Evolutionary conservation across 2,329 filamentous ascomycete species (phyloP).

Genomic region (Colletotrichum sidae): DNA sequence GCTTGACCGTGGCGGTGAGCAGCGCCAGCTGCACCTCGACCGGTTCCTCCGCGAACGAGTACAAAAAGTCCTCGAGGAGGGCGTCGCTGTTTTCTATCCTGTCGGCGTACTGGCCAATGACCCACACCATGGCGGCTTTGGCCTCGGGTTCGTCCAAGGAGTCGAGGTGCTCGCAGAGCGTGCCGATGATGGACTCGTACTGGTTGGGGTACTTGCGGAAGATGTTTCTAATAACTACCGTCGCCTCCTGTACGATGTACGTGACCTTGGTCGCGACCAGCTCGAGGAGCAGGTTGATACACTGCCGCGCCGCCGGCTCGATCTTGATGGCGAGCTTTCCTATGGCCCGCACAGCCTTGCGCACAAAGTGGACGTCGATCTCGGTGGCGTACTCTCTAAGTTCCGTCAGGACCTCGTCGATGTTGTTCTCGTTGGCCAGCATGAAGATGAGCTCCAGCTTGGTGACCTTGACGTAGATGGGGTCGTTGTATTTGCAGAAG

Average conservation of each 20-base stretch:
- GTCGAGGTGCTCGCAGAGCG: slow-evolving; percentile 94
- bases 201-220: slow-evolving; percentile 99
- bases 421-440: slow-evolving; percentile 95
- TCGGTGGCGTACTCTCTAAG: slow-evolving; percentile 97
- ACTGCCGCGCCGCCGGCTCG: slow-evolving; percentile 88
- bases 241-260: slow-evolving; percentile 98
- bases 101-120: slow-evolving; percentile 97
- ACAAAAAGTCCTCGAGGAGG: slow-evolving; percentile 93
- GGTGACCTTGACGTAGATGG: slow-evolving; percentile 99
- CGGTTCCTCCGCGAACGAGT: slow-evolving; percentile 92
- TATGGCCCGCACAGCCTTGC: slow-evolving; percentile 96
- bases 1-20: slow-evolving; percentile 94
- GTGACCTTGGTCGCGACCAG: slow-evolving; percentile 98
- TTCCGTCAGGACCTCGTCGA: slow-evolving; percentile 93
- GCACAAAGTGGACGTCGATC: slow-evolving; percentile 98
- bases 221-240: slow-evolving; percentile 98
- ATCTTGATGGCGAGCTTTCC: slow-evolving; percentile 99
- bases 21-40: slow-evolving; percentile 96
- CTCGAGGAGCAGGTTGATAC: slow-evolving; percentile 92
- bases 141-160: slow-evolving; percentile 97
- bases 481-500: slow-evolving; percentile 99
- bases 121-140: slow-evolving; percentile 99
- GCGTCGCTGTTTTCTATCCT: slow-evolving; percentile 97
- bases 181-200: slow-evolving; percentile 97
- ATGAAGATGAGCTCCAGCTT: slow-evolving; percentile 99